Base-by-base conservation (phyloP, 441 rosid species). In the Croton laevigatus region DNA sequence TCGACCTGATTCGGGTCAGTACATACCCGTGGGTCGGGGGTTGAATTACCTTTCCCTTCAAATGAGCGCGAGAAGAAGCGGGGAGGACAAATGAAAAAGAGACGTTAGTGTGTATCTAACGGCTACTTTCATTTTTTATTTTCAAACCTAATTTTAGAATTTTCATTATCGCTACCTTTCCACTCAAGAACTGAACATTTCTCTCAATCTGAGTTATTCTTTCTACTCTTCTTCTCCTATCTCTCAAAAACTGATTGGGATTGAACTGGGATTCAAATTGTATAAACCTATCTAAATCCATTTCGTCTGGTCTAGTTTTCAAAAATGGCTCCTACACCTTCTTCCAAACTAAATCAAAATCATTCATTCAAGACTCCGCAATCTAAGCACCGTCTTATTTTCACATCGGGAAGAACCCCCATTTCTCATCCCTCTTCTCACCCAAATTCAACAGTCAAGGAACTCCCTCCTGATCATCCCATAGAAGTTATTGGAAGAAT, bases 401-500 rank as follows among this genome's bases (percentile, higher is more conserved):
- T 93, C 87, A 65, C 78, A 22, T 70, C 89, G 0, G 59, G 81
- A 10, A 76, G 71, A 61, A 72, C 80, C 64, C 84, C 73, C 59
- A 79, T 81, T 62, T 74, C 74, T 0, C 79, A 79, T 63, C 83
- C 83, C 0, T 81, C 83, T 54, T 87, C 89, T 51, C 80, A 85
- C 75, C 88, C 86, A 6, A 81, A 78, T 53, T 53, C 80, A 3
- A 61, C 75, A 51, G 48, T 79, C 65, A 85, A 76, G 69, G 94
- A 86, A 69, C 60, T 72, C 51, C 78, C 81, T 9, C 84, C 82
- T 13, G 97, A 95, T 52, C 98, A 93, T 76, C 99, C 99, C 0
- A 83, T 95, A 0, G 99, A 95, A 79, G 99, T 95, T 23, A 75
- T 95, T 42, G 94, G 97, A 10, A 75, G 99, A 49, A 88, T 95